Evolutionary conservation across 2,329 filamentous ascomycete species (phyloP), one percentile per base, ranked within the genome.

Genomic region (Domatiomyces catenatus): DNA sequence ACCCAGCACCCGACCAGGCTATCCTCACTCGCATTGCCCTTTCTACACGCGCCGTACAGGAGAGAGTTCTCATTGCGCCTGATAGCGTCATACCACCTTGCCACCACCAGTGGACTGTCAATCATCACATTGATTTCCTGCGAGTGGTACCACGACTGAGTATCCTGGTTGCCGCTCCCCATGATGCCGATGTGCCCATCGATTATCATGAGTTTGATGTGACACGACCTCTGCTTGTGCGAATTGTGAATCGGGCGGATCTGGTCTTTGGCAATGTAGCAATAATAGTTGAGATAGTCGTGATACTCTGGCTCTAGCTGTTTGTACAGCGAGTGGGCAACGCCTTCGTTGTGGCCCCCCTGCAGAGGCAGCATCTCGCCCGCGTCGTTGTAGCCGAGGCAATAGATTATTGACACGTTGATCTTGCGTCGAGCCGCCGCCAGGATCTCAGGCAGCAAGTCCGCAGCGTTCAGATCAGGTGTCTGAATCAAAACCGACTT

Each of bases 91-190:
- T 77, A 71, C 83, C 83, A 86, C 32, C 69, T 71, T 26, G 61
- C 62, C 58, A 84, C 87, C 0, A 88, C 68, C 1, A 71, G 63
- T 0, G 64, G 59, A 18, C 76, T 81, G 54, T 90, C 84, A 5
- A 88, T 66, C 75, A 90, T 78, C 20, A 89, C 65, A 57, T 90
- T 89, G 50, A 84, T 75, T 63, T 90, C 85, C 63, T 88, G 83
- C 50, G 75, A 81, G 61, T 90, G 84, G 57, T 75, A 88, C 80
- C 83, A 89, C 18, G 75, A 80, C 64, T 90, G 85, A 1, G 84
- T 88, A 58, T 90, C 85, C 62, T 88, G 81, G 60, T 89, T 90
- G 0, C 84, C 84, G 56, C 78, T 85, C 62, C 68, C 85, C 63
- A 84, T 76, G 36, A 89, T 80, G 1, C 76, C 84, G 36, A 90